Base-by-base conservation (phyloP, 2,329 filamentous ascomycete genomes). In the Bisporella sp. region DNA sequence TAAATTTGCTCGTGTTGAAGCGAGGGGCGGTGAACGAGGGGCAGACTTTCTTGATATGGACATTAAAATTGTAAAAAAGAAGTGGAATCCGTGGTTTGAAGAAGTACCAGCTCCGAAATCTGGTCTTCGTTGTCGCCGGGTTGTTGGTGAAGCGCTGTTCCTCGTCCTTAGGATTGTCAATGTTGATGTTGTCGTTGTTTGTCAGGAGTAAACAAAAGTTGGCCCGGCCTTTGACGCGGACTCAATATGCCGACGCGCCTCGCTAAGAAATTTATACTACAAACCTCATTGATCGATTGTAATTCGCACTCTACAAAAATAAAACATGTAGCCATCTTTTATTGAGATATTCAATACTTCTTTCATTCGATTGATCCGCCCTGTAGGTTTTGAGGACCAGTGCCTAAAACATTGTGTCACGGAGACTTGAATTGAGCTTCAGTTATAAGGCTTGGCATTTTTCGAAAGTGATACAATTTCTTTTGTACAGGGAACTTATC, bases 1-100 rank as follows among this genome's bases (percentile, higher is more conserved):
- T 60, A 63, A 58, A 55, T 60, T 57, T 62, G 54, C 50, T 59
- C 57, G 49, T 54, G 45, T 13, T 43, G 35, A 45, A 48, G 35
- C 12, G 61, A 58, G 61, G 58, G 62, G 59, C 60, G 60, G 59
- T 61, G 58, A 60, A 62, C 50, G 61, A 62, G 62, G 62, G 61
- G 61, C 55, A 29, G 50, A 52, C 51, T 43, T 56, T 45, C 44
- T 55, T 51, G 49, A 55, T 47, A 55, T 51, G 41, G 49, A 55
- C 54, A 57, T 61, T 50, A 53, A 54, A 47, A 21, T 48, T 52
- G 44, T 47, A 51, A 53, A 49, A 49, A 39, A 51, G 47, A 31
- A 33, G 47, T 21, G 21, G 33, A 31, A 33, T 43, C 44, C 33
- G 45, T 51, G 44, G 46, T 31, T 33, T 35, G 44, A 37, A 35